Percentiles rank a stretch among this genome's conserved stretches.
Conservation (phyloP, 176 grass and related monocot genomes). For the Alloteropsis semialata region DNA sequence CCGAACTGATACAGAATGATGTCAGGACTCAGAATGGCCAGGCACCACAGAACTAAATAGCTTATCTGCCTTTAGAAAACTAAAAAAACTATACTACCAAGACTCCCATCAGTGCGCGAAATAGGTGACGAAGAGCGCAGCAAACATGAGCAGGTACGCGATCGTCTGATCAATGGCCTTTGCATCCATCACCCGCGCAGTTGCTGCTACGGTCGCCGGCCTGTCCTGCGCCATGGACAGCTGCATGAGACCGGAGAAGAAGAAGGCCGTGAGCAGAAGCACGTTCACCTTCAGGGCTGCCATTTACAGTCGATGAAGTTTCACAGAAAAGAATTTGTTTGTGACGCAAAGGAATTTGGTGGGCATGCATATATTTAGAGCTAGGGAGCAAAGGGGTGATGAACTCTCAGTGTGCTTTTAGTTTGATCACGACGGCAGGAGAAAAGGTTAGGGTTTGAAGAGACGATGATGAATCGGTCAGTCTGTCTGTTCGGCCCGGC, state of each 20-base stretch:
- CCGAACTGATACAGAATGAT: neutral
- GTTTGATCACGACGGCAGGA: neutral
- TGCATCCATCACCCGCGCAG: neutral
- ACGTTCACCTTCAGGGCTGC: neutral
- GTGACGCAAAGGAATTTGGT: neutral
- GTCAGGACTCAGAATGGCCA: neutral
- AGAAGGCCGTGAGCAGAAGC: constrained; percentile 23
- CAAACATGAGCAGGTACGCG: constrained; percentile 32
- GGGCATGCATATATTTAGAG: neutral
- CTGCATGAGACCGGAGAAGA: constrained; percentile 44
- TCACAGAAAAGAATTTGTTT: too few species aligned
- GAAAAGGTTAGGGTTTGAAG: neutral
- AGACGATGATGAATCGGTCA: constrained; percentile 3
- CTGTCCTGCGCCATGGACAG: constrained; percentile 22
- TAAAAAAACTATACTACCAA: neutral
- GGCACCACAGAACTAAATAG: neutral
- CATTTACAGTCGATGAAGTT: neutral
- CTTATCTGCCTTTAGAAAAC: neutral
- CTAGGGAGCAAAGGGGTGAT: neutral
- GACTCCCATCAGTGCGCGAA: neutral
- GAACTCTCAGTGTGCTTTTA: neutral
- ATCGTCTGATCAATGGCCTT: constrained; percentile 24
- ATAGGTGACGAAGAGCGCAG: constrained; percentile 24
- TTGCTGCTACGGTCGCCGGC: neutral
- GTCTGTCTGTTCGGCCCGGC: neutral